Conservation (phyloP, 176 grass and related monocot genomes). For the Aegilops sharonensis region DNA sequence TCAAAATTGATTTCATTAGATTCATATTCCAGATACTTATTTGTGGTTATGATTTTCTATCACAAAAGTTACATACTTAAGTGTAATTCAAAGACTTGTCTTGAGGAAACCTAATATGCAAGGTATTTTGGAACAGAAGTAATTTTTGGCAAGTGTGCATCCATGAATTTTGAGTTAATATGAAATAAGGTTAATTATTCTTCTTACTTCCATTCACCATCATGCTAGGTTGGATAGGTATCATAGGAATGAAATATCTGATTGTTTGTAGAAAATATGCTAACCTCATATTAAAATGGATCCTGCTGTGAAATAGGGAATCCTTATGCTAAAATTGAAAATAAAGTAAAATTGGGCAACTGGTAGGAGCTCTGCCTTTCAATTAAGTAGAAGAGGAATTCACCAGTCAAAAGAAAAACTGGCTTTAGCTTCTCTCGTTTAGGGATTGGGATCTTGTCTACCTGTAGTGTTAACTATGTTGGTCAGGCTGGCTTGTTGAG, state of each 20-base stretch:
- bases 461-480: not conserved
- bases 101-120: not conserved
- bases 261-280: not conserved
- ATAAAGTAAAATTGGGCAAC: not conserved
- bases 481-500: not conserved
- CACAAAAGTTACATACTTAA: not conserved
- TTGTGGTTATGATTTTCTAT: too few relatives aligned
- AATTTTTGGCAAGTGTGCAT: not conserved
- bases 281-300: not conserved
- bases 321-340: not conserved
- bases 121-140: not conserved
- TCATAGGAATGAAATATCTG: not conserved
- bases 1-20: too few relatives aligned
- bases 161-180: not conserved
- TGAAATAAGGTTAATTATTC: not conserved
- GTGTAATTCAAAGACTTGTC: not conserved
- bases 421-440: not conserved
- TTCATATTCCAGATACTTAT: too few relatives aligned
- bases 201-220: not conserved
- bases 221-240: not conserved
- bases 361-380: not conserved
- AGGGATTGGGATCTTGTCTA: not conserved
- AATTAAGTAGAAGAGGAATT: not conserved
- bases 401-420: not conserved
- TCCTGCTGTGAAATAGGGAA: not conserved